Evolutionary conservation across 352 stramenopile species (phyloP), one percentile per base, ranked within the genome.

Genomic region (Globisporangium iwayamae): DNA sequence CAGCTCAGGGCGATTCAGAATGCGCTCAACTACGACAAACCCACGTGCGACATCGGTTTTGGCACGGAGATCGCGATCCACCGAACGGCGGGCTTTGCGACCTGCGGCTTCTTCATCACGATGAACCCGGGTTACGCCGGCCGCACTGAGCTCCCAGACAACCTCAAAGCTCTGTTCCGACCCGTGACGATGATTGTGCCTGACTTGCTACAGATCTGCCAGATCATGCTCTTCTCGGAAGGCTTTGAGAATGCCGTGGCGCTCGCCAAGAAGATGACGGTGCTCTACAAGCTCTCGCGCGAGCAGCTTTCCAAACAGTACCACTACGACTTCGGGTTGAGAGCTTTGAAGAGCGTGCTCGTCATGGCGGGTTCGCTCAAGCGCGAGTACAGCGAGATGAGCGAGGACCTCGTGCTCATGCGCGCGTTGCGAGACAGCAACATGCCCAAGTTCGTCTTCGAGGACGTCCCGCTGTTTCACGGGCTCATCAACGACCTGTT

Each of bases 381-480:
- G 73, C 87, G 94, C 25, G 85, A 98, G 65, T 98, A 97, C 67
- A 91, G 85, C 34, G 75, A 89, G 14, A 96, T 98, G 85, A 92
- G 87, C 47, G 94, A 98, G 72, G 94, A 98, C 55, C 55, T 98
- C 1, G 94, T 98, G 65, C 87, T 98, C 22, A 98, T 98, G 94
- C 87, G 94, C 9, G 94, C 95, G 11, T 71, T 98, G 3, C 91
- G 94, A 20, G 94, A 98, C 62, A 97, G 88, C 61, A 98, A 98
- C 70, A 98, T 98, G 93, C 94, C 94, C 56, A 98, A 98, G 67
- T 98, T 98, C 67, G 91, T 98, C 18, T 98, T 97, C 68, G 94
- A 98, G 62, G 94, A 98, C 65, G 94, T 98, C 0, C 92, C 93
- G 18, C 75, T 98, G 0, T 98, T 98, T 73, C 81, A 85, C 39